Evolutionary conservation across 2,329 filamentous ascomycete genomes (phyloP).

Genomic region (Hypoxylon sp.): DNA sequence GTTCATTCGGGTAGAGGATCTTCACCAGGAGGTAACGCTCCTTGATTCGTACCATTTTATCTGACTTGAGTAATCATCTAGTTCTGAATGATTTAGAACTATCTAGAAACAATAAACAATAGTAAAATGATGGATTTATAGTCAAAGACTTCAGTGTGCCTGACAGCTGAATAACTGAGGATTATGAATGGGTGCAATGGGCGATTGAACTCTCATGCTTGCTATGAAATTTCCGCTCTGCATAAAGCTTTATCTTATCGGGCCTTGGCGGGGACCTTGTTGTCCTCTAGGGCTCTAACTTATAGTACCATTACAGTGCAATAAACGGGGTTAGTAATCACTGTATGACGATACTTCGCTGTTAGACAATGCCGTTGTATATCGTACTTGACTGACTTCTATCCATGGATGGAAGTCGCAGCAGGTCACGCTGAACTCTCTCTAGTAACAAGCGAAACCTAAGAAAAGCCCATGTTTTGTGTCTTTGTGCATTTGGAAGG

Average conservation of each 20-base stretch:
- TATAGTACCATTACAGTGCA: neutral
- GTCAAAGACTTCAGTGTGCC: neutral
- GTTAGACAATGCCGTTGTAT: neutral
- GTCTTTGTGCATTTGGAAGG: neutral
- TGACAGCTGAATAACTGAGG: neutral
- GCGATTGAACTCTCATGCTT: neutral
- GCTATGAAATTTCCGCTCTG: conserved; percentile 32
- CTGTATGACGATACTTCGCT: conserved; percentile 7
- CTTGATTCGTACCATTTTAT: conserved; percentile 92
- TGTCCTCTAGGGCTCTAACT: too few relatives aligned
- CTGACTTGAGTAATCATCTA: neutral
- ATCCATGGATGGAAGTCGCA: neutral
- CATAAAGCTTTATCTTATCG: conserved; percentile 49
- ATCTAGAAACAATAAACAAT: neutral
- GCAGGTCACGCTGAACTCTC: neutral
- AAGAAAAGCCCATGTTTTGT: neutral
- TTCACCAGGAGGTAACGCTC: conserved; percentile 96
- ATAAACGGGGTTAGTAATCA: neutral
- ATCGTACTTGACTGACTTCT: neutral
- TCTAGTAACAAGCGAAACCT: neutral
- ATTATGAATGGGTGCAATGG: neutral
- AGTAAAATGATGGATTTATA: neutral
- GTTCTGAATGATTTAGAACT: neutral
- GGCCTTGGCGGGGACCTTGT: conserved; percentile 1
- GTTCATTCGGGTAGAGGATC: conserved; percentile 83